These are phyloP conservation scores for Leptographium galeiforme DNA, from an alignment of 2,329 filamentous ascomycete species.

Conservation along the genomic window DNA sequence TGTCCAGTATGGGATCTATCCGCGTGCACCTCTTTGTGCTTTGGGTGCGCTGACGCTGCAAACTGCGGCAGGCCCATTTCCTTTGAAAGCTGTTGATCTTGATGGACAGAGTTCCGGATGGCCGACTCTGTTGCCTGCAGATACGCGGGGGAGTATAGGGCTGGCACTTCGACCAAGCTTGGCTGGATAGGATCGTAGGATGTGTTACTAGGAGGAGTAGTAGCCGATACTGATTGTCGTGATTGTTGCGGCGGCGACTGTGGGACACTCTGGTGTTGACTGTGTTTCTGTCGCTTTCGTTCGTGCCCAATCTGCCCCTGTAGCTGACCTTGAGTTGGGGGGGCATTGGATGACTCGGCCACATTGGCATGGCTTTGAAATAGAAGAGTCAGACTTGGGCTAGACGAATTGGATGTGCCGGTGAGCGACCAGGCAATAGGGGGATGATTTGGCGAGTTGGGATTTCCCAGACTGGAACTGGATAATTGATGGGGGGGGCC, in stretches of 20 bases:
- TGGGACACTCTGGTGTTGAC: conserved; percentile 3
- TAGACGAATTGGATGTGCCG: conserved; percentile 74
- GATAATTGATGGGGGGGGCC: conserved; percentile 31
- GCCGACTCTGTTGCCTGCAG: conserved; percentile 36
- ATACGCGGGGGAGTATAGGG: conserved; percentile 35
- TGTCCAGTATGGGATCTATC: not conserved
- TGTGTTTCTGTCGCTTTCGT: conserved; percentile 7
- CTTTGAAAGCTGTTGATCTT: too few species aligned
- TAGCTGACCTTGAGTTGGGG: not conserved
- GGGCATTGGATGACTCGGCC: not conserved
- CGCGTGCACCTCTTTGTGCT: not conserved
- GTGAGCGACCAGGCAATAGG: conserved; percentile 77
- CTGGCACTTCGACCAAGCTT: conserved; percentile 33
- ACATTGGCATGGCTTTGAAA: conserved; percentile 43
- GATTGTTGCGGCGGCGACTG: conserved; percentile 9
- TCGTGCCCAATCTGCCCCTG: not conserved
- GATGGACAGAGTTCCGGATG: conserved; percentile 28
- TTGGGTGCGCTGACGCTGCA: not conserved
- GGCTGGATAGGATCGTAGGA: conserved; percentile 47
- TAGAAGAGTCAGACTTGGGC: conserved; percentile 68
- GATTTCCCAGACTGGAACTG: conserved; percentile 28
- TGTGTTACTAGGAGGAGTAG: conserved; percentile 43
- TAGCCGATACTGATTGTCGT: conserved; percentile 21
- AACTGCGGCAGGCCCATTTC: too few species aligned
- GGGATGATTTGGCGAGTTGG: conserved; percentile 35